A percentile compares a stretch with the other conserved stretches of the same genome.
Evolutionary conservation across 1,284 basidiomycete species (phyloP).

Genomic region (Cutaneotrichosporon spelunceum): DNA sequence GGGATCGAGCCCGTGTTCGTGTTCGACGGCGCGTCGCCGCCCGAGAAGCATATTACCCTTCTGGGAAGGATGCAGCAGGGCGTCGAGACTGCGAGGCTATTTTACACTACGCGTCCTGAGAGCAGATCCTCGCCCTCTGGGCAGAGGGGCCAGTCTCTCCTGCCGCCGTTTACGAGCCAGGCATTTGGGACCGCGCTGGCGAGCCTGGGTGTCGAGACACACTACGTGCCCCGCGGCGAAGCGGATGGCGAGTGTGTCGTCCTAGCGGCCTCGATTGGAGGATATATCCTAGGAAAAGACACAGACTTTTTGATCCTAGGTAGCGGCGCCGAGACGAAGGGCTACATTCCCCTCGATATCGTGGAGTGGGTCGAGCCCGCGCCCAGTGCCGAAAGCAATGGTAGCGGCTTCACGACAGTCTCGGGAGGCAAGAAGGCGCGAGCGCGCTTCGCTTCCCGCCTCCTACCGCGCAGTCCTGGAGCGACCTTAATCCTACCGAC

Average conservation of each 20-base stretch:
- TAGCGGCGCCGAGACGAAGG: constrained; percentile 58
- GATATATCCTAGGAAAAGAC: constrained; percentile 73
- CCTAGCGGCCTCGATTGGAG: constrained; percentile 68
- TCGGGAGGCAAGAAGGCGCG: neutral
- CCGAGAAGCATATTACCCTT: constrained; percentile 69
- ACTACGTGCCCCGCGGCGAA: constrained; percentile 71
- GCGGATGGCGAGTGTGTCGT: constrained; percentile 82
- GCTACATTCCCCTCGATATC: constrained; percentile 76
- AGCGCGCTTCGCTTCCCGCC: constrained; percentile 53
- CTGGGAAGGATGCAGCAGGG: constrained; percentile 60
- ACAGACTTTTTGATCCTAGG: constrained; percentile 79
- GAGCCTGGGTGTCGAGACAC: constrained; percentile 49
- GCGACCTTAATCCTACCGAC: constrained; percentile 55
- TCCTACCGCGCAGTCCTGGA: constrained; percentile 58
- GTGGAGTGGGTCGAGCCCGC: constrained; percentile 62
- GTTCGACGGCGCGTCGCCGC: constrained; percentile 78
- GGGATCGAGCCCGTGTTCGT: constrained; percentile 78
- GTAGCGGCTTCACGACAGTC: constrained; percentile 23
- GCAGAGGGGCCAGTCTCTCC: constrained; percentile 60
- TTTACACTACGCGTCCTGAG: constrained; percentile 72
- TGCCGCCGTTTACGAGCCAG: constrained; percentile 67
- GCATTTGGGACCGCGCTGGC: constrained; percentile 63
- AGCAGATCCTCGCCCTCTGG: constrained; percentile 70
- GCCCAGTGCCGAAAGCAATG: constrained; percentile 16
- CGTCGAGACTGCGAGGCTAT: constrained; percentile 66